A percentile compares a stretch with the other conserved stretches of the same genome.
phyloP scores from a whole-genome alignment of 805 yeast species.

The Myxozyma geophila region DNA sequence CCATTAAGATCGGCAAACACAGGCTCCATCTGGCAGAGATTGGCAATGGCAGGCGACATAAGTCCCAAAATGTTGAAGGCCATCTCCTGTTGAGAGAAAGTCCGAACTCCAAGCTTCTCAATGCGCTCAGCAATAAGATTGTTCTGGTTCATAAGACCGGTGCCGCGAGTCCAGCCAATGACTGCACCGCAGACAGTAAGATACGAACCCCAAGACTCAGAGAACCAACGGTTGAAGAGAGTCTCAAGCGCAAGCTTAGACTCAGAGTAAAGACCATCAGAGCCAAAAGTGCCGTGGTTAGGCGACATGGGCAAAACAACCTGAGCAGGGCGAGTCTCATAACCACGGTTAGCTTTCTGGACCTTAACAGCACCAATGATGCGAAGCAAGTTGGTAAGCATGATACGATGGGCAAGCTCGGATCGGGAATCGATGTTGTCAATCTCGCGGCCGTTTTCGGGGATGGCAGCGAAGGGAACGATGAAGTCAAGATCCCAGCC shows the following conservation, averaged over 20 bases:
- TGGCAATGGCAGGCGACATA: slow-evolving; percentile 81
- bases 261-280: slow-evolving; percentile 97
- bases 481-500: slow-evolving; percentile 98
- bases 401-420: slow-evolving; percentile 97
- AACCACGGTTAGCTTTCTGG: slow-evolving; percentile 73
- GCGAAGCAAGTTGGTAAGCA: slow-evolving; percentile 94
- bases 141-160: slow-evolving; percentile 97
- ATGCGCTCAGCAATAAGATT: slow-evolving; percentile 97
- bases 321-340: slow-evolving; percentile 97
- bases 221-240: slow-evolving; percentile 96
- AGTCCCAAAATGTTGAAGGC: slow-evolving; percentile 97
- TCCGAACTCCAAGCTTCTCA: slow-evolving; percentile 93
- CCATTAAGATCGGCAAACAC: slow-evolving; percentile 98
- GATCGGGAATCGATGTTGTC: slow-evolving; percentile 92
- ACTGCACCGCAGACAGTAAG: slow-evolving; percentile 97
- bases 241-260: slow-evolving; percentile 95
- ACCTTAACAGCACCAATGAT: slow-evolving; percentile 87
- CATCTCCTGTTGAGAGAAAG: slow-evolving; percentile 99
- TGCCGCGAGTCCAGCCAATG: slow-evolving; percentile 99
- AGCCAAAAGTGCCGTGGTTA: slow-evolving; percentile 98
- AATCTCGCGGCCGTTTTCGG: slow-evolving; percentile 96
- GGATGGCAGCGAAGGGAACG: slow-evolving; percentile 98
- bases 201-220: slow-evolving; percentile 95
- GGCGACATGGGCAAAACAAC: slow-evolving; percentile 96
- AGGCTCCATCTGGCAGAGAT: slow-evolving; percentile 89